Base-by-base conservation (phyloP, 306 rosid species). In the Ochetophila trinervis region DNA sequence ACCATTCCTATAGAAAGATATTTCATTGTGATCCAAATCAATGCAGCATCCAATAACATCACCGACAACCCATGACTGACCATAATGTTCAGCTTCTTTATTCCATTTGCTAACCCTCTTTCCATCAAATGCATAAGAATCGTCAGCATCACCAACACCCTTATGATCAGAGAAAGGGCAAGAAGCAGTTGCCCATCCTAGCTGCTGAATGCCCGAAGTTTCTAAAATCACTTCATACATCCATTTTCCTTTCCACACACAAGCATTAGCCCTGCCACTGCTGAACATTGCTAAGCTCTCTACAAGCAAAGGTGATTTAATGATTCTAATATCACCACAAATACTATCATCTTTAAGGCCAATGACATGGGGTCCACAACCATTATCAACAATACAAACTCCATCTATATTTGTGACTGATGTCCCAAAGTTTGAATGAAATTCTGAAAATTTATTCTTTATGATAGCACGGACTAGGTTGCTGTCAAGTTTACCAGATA, bases 41-140 rank as follows among this genome's bases (percentile, higher is more conserved):
- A 93, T 88, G 84, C 99, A 93, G 69, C 99, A 93, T 53, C 99
- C 99, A 61, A 93, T 93, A 65, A 85, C 89, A 83, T 93, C 99
- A 56, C 99, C 99, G 66, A 80, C 87, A 80, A 84, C 97, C 97
- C 99, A 93, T 36, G 90, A 80, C 80, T 87, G 91, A 55, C 99
- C 99, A 79, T 93, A 93, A 18, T 81, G 69, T 74, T 90, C 86
- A 13, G 82, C 90, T 35, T 86, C 87, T 74, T 86, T 93, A 79
- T 90, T 93, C 99, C 97, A 90, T 82, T 93, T 93, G 65, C 77
- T 83, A 69, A 86, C 90, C 73, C 97, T 89, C 71, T 84, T 86
- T 69, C 99, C 99, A 78, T 93, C 99, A 78, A 86, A 93, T n/a
- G 99, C 99, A 73, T 93, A 93, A 0, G 97, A 93, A 80, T 88